These are phyloP conservation scores for Glaciozyma antarctica DNA, from an alignment of 768 basidiomycete species.

Conservation along the genomic window DNA sequence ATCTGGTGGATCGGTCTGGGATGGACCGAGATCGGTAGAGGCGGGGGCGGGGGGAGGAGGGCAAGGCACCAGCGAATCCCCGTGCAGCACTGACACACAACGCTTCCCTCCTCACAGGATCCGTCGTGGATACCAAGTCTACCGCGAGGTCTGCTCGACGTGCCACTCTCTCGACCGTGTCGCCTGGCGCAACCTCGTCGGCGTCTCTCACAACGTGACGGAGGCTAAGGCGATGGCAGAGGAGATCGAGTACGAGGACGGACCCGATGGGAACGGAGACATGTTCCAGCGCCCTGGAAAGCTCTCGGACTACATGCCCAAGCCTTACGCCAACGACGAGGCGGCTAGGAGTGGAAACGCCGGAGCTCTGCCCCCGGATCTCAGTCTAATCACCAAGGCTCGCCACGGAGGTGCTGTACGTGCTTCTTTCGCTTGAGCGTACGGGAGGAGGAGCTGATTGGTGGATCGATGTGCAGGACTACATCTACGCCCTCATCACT, in stretches of 20 bases:
- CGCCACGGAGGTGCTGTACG: slow-evolving; percentile 78
- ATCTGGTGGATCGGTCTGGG: no score
- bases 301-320: slow-evolving; percentile 90
- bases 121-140: slow-evolving; percentile 90
- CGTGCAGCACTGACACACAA: not conserved
- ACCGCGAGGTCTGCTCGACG: slow-evolving; percentile 97
- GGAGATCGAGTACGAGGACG: slow-evolving; percentile 92
- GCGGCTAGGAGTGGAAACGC: slow-evolving; percentile 88
- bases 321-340: slow-evolving; percentile 94
- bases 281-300: slow-evolving; percentile 99
- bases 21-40: no score
- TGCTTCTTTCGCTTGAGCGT: not conserved
- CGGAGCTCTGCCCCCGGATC: slow-evolving; percentile 92
- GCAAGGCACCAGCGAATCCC: no score
- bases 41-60: not conserved
- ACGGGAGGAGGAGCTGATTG: not conserved
- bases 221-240: slow-evolving; percentile 87
- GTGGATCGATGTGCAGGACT: slow-evolving; percentile 54
- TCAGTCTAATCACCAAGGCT: slow-evolving; percentile 94
- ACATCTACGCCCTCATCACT: slow-evolving; percentile 90
- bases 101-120: slow-evolving; percentile 49
- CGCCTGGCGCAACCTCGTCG: slow-evolving; percentile 98
- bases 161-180: slow-evolving; percentile 99
- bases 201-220: slow-evolving; percentile 88
- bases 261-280: slow-evolving; percentile 85